These are phyloP conservation scores for Aspergillus egyptiacus DNA, from an alignment of 495 filamentous ascomycete species.

Conservation along the genomic window DNA sequence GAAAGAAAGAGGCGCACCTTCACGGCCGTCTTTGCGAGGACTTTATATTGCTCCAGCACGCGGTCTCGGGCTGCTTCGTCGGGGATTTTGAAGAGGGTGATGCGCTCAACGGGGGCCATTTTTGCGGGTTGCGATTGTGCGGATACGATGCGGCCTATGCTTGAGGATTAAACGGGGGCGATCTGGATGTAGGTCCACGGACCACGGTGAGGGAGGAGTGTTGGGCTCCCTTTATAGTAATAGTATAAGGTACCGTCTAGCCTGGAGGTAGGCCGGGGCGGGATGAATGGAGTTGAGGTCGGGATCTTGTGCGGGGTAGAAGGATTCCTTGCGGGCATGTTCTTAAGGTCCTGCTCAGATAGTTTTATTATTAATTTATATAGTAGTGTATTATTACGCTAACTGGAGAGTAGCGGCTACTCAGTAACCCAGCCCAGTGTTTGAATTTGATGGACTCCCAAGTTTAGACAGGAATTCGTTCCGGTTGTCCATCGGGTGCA, in stretches of 20 bases:
- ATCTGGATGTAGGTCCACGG: too few species aligned
- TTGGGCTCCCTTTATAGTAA: background rate
- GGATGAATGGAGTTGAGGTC: background rate
- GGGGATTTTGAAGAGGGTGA: constrained; percentile 57
- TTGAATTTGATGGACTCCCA: too few species aligned
- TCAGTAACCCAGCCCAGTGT: too few species aligned
- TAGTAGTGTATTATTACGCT: background rate
- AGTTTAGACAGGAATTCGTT: too few species aligned
- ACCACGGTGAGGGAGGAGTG: background rate
- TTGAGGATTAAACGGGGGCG: too few species aligned
- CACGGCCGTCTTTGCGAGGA: constrained; percentile 43
- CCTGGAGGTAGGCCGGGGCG: too few species aligned
- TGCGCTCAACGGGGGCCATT: constrained; percentile 48
- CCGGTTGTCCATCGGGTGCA: too few species aligned
- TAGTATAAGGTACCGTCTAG: too few species aligned
- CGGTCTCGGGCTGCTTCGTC: constrained; percentile 38
- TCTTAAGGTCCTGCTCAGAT: background rate
- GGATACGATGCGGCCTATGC: background rate
- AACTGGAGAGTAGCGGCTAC: too few species aligned
- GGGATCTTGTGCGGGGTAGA: constrained; percentile 10
- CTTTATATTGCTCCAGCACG: constrained; percentile 45
- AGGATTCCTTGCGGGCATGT: constrained; percentile 3
- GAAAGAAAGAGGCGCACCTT: constrained; percentile 33
- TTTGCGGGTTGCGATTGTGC: background rate
- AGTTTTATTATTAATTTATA: background rate